Percentiles rank a stretch among this genome's conserved stretches.
These are phyloP conservation scores for Quercus phellos DNA, from an alignment of 331 rosid species.

Conservation along the genomic window DNA sequence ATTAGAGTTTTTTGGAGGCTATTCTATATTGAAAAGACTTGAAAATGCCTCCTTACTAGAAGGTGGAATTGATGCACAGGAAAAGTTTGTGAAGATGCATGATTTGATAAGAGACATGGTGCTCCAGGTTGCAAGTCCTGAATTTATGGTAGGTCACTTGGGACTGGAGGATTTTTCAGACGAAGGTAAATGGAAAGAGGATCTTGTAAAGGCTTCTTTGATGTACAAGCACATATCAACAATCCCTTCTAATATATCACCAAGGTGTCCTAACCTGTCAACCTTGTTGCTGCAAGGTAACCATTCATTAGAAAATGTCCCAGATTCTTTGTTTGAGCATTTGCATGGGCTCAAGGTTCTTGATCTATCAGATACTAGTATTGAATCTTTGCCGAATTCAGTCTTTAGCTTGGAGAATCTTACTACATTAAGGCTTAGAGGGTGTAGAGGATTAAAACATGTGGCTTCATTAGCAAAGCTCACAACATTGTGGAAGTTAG, in stretches of 20 bases:
- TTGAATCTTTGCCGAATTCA: constrained; percentile 19
- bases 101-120: constrained; percentile 5
- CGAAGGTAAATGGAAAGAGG: too few species aligned
- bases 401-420: constrained; percentile 16
- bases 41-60: not conserved
- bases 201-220: too few species aligned
- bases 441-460: not conserved
- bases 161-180: not conserved
- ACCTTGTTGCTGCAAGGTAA: too few species aligned
- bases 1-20: rapidly evolving
- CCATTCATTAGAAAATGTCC: not conserved
- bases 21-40: rapidly evolving
- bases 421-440: constrained; percentile 1
- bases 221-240: rapidly evolving
- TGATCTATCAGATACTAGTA: not conserved
- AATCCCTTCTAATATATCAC: too few species aligned
- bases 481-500: constrained; percentile 8
- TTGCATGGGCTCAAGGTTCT: constrained; percentile 26
- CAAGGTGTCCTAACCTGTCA: too few species aligned
- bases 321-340: constrained; percentile 22
- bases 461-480: constrained; percentile 14
- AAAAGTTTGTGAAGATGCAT: constrained; percentile 4
- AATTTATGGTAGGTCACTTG: constrained; percentile 9
- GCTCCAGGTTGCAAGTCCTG: not conserved
- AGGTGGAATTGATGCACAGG: not conserved